Evolutionary conservation across 164 flowering plant species (phyloP), one percentile per base, ranked within the genome.

Genomic region (Hamamelis virginiana): DNA sequence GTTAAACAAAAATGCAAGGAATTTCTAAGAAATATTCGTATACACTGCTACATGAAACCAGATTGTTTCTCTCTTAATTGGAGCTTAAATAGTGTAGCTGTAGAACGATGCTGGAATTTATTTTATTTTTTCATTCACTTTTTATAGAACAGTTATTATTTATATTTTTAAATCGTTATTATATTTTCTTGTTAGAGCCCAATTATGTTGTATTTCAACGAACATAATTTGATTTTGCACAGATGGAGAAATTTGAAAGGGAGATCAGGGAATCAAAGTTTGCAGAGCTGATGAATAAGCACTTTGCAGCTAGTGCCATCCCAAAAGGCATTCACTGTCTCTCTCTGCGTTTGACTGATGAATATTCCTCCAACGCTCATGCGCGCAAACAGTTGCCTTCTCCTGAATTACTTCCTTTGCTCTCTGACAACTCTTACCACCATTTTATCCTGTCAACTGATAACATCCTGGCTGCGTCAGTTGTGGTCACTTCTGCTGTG

Each of bases 391-490:
- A 93, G 75, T 77, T 96, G 75, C 99, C 98, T 75, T 82, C 97
- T 67, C 99, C 99, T 1, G 99, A 95, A 78, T 74, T 90, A 44
- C 93, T 95, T 8, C 97, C 98, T 18, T 60, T 88, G 68, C 97
- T 96, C 43, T 89, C 96, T 64, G 87, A 96, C 76, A 90, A 93
- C 72, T 87, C 92, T 27, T 91, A 82, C 74, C 84, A 88, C 47
- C 99, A 96, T 77, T 91, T 90, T 77, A 75, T 93, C 57, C 68
- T 96, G 67, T 82, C 98, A 50, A 91, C 94, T 45, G 99, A 96
- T 78, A 96, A 96, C 82, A 90, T 96, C 67, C 87, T 96, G 65
- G 99, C 99, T 69, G 98, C 98, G 66, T 86, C 99, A 65, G 99
- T 96, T 44, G 99, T 96, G 70, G 99, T 93, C 41, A 56, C 82